Evolutionary conservation across 805 yeast species (phyloP).

Genomic region (Danielozyma ontarioensis): DNA sequence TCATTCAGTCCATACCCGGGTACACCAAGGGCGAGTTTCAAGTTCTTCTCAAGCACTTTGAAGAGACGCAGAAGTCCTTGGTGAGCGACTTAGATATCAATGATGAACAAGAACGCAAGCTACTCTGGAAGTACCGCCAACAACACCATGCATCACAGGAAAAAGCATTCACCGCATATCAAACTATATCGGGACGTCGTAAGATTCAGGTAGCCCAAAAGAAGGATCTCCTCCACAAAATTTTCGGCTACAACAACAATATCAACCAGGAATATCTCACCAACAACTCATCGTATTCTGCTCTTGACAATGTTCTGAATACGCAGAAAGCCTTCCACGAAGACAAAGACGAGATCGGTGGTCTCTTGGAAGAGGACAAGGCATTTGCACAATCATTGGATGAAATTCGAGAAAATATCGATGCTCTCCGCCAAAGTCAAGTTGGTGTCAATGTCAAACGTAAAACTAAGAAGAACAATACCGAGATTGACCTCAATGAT

Average conservation of each 20-base stretch:
- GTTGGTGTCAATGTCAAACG: constrained; percentile 4
- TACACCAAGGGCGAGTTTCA: constrained; percentile 32
- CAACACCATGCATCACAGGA: constrained; percentile 30
- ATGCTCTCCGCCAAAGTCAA: constrained; percentile 5
- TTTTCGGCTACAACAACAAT: constrained; percentile 35
- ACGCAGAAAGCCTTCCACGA: constrained; percentile 36
- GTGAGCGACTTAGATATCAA: constrained; percentile 1
- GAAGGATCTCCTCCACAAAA: constrained; percentile 31
- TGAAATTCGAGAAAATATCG: constrained; percentile 17
- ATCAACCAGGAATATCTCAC: constrained; percentile 36
- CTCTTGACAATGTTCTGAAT: constrained; percentile 31
- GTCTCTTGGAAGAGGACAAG: constrained; percentile 28
- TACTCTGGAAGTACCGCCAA: constrained; percentile 24
- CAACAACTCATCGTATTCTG: constrained; percentile 35
- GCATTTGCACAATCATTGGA: constrained; percentile 18
- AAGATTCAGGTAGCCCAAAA: constrained; percentile 36
- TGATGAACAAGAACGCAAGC: constrained; percentile 18
- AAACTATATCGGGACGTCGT: constrained; percentile 28
- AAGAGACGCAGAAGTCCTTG: constrained; percentile 5
- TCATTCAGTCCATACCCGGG: constrained; percentile 33
- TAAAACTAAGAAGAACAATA: constrained; percentile 1
- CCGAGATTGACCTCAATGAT: constrained; percentile 8
- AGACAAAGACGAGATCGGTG: constrained; percentile 35
- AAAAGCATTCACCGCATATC: constrained; percentile 26
- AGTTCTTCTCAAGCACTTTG: constrained; percentile 13